These are phyloP conservation scores for Elaphomyces granulatus DNA, from an alignment of 495 filamentous ascomycete species.

Conservation along the genomic window DNA sequence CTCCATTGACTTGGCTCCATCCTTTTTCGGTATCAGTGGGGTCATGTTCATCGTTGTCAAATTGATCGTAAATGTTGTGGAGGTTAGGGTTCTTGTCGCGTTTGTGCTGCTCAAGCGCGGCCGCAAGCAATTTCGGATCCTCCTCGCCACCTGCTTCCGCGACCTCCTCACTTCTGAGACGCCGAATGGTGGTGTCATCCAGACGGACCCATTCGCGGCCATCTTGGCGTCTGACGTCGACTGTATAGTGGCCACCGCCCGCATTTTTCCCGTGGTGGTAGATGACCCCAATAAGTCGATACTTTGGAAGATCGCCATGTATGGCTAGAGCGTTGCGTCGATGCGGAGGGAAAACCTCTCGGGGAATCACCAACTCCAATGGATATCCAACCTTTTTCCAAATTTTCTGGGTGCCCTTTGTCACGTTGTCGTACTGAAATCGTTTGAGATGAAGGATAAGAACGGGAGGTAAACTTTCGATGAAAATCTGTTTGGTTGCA, in stretches of 20 bases:
- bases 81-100: slow-evolving; percentile 36
- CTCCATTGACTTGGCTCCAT: slow-evolving; percentile 75
- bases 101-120: slow-evolving; percentile 50
- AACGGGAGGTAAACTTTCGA: slow-evolving; percentile 83
- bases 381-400: slow-evolving; percentile 98
- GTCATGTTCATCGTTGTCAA: slow-evolving; percentile 50
- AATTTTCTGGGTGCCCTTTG: slow-evolving; percentile 81
- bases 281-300: slow-evolving; percentile 78
- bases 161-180: slow-evolving; percentile 78
- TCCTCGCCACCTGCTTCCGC: slow-evolving; percentile 74
- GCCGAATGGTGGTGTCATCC: slow-evolving; percentile 83
- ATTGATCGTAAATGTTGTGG: slow-evolving; percentile 54
- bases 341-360: slow-evolving; percentile 72
- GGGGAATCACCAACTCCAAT: slow-evolving; percentile 83
- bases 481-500: slow-evolving; percentile 87
- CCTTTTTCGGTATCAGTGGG: slow-evolving; percentile 45
- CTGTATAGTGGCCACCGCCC: slow-evolving; percentile 90
- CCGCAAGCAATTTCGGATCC: slow-evolving; percentile 53
- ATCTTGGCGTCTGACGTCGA: slow-evolving; percentile 88
- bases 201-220: slow-evolving; percentile 88
- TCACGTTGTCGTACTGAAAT: slow-evolving; percentile 87
- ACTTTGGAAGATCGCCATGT: slow-evolving; percentile 58
- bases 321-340: slow-evolving; percentile 48
- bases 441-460: slow-evolving; percentile 93
- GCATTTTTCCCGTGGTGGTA: slow-evolving; percentile 97